Conservation (phyloP, 768 basidiomycete species). For the Macrolepiota albuminosa region DNA sequence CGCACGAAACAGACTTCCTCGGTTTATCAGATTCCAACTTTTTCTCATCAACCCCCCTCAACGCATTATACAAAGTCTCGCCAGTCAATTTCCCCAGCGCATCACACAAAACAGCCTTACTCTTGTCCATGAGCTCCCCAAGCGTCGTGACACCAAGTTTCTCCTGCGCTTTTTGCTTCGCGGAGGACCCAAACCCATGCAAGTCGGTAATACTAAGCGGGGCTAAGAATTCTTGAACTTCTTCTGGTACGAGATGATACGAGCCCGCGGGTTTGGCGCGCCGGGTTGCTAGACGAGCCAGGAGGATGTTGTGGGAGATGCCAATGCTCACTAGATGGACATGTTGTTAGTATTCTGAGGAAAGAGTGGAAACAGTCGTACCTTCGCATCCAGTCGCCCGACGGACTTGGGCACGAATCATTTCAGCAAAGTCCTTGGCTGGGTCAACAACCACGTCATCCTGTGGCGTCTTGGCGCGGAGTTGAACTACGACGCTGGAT, state of each 20-base stretch:
- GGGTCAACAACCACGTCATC: conserved; percentile 40
- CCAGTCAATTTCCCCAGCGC: conserved; percentile 78
- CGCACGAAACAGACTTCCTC: conserved; percentile 88
- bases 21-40: conserved; percentile 80
- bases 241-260: conserved; percentile 61
- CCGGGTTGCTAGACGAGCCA: conserved; percentile 89
- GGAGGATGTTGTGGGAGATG: conserved; percentile 85
- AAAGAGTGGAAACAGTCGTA: conserved; percentile 23
- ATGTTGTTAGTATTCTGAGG: neutral
- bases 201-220: conserved; percentile 75
- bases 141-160: conserved; percentile 71
- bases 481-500: conserved; percentile 49
- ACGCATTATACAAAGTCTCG: conserved; percentile 77
- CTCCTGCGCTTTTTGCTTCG: conserved; percentile 72
- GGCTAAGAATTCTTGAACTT: conserved; percentile 50
- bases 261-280: conserved; percentile 89
- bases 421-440: conserved; percentile 76
- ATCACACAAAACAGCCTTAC: conserved; percentile 60
- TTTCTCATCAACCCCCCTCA: conserved; percentile 80
- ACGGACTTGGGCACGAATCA: conserved; percentile 71
- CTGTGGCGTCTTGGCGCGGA: conserved; percentile 23
- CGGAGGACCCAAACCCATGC: conserved; percentile 81
- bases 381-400: conserved; percentile 85
- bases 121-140: conserved; percentile 61
- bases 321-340: conserved; percentile 78